Percentiles rank a stretch among this genome's conserved stretches.
Conservation (phyloP, 805 yeast genomes). For the Candida schatavii region DNA sequence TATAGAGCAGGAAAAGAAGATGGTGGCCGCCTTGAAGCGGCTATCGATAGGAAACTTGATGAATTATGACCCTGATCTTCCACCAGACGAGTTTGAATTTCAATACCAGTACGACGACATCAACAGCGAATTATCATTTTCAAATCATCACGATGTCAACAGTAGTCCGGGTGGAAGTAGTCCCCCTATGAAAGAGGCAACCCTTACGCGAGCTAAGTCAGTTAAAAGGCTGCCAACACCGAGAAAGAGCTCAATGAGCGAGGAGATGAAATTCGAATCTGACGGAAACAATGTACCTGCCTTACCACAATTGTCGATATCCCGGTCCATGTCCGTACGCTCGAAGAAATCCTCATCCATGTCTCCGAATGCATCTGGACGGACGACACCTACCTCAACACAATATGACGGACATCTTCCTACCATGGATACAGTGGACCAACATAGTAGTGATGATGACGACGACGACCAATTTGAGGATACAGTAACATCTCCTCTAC, state of each 20-base stretch:
- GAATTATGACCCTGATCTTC: conserved; percentile 70
- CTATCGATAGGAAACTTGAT: conserved; percentile 64
- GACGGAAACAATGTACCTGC: conserved; percentile 17
- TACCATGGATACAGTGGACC: background rate
- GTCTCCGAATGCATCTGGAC: conserved; percentile 4
- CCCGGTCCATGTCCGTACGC: conserved; percentile 2
- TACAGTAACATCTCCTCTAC: conserved; percentile 5
- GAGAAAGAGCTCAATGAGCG: conserved; percentile 6
- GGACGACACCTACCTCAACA: conserved; percentile 3
- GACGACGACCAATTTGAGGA: background rate
- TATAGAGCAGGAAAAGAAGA: conserved; percentile 69
- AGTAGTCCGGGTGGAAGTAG: background rate
- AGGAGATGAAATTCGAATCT: conserved; percentile 17
- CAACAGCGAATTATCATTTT: background rate
- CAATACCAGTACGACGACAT: conserved; percentile 17
- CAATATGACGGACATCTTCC: too few relatives aligned
- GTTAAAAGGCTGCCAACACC: conserved; percentile 4
- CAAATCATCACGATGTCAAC: background rate
- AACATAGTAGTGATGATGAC: background rate
- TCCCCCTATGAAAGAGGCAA: background rate
- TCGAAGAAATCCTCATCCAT: background rate
- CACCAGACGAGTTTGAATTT: conserved; percentile 38
- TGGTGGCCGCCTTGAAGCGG: conserved; percentile 71
- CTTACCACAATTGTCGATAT: conserved; percentile 8
- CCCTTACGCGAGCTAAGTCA: conserved; percentile 6